Percentiles rank a stretch among this genome's conserved stretches.
Evolutionary conservation across 495 filamentous ascomycete genomes (phyloP).

Genomic region (Penicillium antarcticum): DNA sequence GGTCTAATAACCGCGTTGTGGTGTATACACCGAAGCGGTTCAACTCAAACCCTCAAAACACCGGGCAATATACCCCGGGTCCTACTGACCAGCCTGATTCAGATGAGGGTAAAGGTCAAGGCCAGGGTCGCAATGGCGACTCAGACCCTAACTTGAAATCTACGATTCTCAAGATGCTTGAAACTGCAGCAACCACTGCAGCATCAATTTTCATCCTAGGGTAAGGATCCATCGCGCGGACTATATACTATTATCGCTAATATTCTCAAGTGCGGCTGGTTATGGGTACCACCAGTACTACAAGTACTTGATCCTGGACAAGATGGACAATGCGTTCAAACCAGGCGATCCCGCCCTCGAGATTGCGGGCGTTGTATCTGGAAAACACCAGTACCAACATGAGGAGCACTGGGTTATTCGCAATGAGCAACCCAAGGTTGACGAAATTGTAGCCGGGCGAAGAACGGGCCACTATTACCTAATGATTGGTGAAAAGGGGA

Average conservation of each 20-base stretch:
- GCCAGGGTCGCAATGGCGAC: slow-evolving; percentile 20
- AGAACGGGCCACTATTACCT: slow-evolving; percentile 81
- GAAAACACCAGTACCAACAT: slow-evolving; percentile 46
- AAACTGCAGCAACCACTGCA: slow-evolving; percentile 79
- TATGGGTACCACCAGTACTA: slow-evolving; percentile 85
- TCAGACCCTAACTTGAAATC: slow-evolving; percentile 37
- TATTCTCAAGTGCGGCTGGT: slow-evolving; percentile 57
- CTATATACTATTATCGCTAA: slow-evolving; percentile 11
- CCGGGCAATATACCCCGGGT: slow-evolving; percentile 25
- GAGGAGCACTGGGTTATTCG: slow-evolving; percentile 79
- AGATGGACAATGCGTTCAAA: slow-evolving; percentile 91
- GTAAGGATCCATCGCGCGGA: slow-evolving; percentile 39
- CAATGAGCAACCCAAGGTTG: slow-evolving; percentile 75
- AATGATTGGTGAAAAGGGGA: slow-evolving; percentile 94
- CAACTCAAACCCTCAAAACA: slow-evolving; percentile 29
- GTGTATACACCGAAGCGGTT: slow-evolving; percentile 18
- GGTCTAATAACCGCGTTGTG: slow-evolving; percentile 3
- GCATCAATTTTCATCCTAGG: slow-evolving; percentile 83
- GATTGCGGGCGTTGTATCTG: slow-evolving; percentile 70
- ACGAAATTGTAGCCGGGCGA: slow-evolving; percentile 69
- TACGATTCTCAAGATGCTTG: slow-evolving; percentile 74
- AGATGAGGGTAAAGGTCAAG: slow-evolving; percentile 25
- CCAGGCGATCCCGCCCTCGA: slow-evolving; percentile 90
- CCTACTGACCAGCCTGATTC: slow-evolving; percentile 32
- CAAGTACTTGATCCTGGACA: slow-evolving; percentile 81